Base-by-base conservation (phyloP, 2,329 filamentous ascomycete species). In the Cladosporium cucumerinum region DNA sequence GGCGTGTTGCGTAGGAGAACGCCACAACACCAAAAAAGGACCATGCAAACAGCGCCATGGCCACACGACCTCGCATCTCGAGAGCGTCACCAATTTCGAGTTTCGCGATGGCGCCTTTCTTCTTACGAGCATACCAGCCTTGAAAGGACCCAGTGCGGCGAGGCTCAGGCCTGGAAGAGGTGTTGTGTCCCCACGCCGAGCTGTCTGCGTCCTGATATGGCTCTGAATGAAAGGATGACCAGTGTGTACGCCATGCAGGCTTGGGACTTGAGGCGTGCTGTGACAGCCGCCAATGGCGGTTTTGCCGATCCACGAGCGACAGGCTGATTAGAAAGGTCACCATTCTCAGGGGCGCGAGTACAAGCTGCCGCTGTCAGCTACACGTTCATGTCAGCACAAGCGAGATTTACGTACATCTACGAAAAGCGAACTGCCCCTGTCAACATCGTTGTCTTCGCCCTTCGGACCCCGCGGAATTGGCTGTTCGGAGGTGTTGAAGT, bases 311-410 rank as follows among this genome's bases (percentile, higher is more conserved):
- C 51, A 90, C 82, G 60, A 89, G 75, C 72, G 83, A 81, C 54
- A 91, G 83, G 1, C 88, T 90, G 68, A 90, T 54, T 49, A 91
- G 74, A 76, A 90, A 90, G 25, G 86, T 84, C 59, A 86, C 79
- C 73, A 90, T 85, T 68, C 86, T 81, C 67, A 90, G 69, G 8
- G 89, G 87, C 0, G 87, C 88, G 77, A 89, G 80, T 69, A 90
- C 66, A 55, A 76, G 67, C 74, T 77, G 57, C 46, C 30, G 32
- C 34, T 25, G 58, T 66, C 46, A 69, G 67, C 58, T 65, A 62
- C 34, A 61, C 46, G 49, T 49, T 30, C 46, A 52, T 52, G 58
- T 36, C 58, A 46, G 58, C 58, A 52, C 21, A 48, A n/a, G 55
- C 63, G 36, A 52, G 63, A 39, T 23, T 51, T 21, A 57, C 55